A percentile compares a stretch with the other conserved stretches of the same genome.
phyloP scores from a whole-genome alignment of 257 asterid species.

The Primulina eburnea region DNA sequence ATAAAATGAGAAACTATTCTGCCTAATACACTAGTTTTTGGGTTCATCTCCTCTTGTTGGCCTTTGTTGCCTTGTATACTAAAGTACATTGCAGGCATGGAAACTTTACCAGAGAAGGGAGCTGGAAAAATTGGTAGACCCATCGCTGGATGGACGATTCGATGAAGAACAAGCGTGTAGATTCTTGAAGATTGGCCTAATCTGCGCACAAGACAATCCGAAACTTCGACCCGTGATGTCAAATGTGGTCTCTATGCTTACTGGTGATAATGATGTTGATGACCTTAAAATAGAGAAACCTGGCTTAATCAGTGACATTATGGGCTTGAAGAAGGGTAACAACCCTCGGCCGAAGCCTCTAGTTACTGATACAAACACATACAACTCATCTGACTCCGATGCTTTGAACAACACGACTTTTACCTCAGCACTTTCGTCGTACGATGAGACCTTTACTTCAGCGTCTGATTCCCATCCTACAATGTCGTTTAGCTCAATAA shows the following conservation, averaged over 20 bases:
- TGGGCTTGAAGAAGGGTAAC: constrained; percentile 68
- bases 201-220: constrained; percentile 84
- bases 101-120: constrained; percentile 58
- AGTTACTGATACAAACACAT: constrained; percentile 25
- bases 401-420: constrained; percentile 35
- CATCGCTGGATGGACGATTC: constrained; percentile 55
- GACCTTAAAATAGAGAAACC: constrained; percentile 65
- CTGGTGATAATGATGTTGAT: constrained; percentile 40
- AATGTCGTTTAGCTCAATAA: neutral
- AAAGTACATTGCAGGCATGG: constrained; percentile 60
- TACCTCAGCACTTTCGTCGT: constrained; percentile 53
- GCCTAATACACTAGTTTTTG: too few species aligned
- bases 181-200: constrained; percentile 74
- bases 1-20: too few species aligned
- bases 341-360: constrained; percentile 38
- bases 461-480: neutral
- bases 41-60: too few species aligned
- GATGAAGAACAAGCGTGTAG: constrained; percentile 83
- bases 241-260: constrained; percentile 64
- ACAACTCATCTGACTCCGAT: constrained; percentile 54
- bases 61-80: too few species aligned
- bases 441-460: constrained; percentile 18
- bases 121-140: constrained; percentile 63
- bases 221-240: constrained; percentile 93
- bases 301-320: constrained; percentile 78